Base-by-base conservation (phyloP, 768 basidiomycete species). In the Coprinopsis strossmayeri region DNA sequence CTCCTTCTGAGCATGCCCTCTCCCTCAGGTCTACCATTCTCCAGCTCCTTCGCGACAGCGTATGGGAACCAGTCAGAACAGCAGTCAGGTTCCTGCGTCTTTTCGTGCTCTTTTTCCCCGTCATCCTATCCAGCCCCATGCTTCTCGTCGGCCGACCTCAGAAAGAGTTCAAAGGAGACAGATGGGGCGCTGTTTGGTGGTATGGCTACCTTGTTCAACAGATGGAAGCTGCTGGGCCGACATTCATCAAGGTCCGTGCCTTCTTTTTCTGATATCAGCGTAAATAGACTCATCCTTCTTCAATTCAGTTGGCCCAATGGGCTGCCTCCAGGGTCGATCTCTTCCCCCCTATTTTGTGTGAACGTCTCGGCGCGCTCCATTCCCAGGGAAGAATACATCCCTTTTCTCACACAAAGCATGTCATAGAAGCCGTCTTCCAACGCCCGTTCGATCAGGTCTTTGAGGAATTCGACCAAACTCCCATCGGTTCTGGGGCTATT, bases 401-500 rank as follows among this genome's bases (percentile, higher is more conserved):
- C 3, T 66, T 97, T 49, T 55, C 61, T 18, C 84, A 97, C 63
- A 98, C 95, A 3, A 85, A 81, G 54, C 63, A 68, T 17, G 84
- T 91, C 47, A 82, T 99, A 54, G 87, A 95, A 62, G 67, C 70
- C 2, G 90, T 90, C 17, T 98, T 98, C 63, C 80, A 82, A 41
- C 73, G 80, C 30, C 79, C 82, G 3, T 96, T 99, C 59, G 74
- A 84, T 3, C 76, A 96, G 11, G 88, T 97, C 10, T 98, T 99
- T 57, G 89, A 91, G 56, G 79, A 88, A 49, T 98, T 99, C 59
- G 82, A 90, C 48, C 73, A 82, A 50, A 71, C 62, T 3, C 94
- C 96, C 3, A 95, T 99, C 45, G 96, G 96, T n/a, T 89, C 87
- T 9, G 96, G 96, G 21, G 94, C 96, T n/a, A 96, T 99, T 53